Evolutionary conservation across 2,329 filamentous ascomycete genomes (phyloP), one percentile per base, ranked within the genome.

Genomic region (Claviceps africana): DNA sequence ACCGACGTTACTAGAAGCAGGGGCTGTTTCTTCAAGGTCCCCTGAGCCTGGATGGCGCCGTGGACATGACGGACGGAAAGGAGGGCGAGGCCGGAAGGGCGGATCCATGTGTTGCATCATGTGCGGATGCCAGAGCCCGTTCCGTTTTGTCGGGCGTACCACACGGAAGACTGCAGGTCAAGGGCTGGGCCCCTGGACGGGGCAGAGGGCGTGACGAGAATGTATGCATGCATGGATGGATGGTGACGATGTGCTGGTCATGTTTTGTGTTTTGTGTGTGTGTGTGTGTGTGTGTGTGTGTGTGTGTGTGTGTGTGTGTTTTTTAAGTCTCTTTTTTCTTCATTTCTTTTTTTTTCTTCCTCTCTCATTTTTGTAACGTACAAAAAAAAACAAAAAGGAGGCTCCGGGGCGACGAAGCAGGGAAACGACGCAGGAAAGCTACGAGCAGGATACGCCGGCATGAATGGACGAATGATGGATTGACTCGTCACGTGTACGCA

Each of bases 1-100:
- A 58, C 54, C 55, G 58, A 44, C 58, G 58, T 45, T 56, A 58
- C 56, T 59, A 51, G 30, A 47, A 37, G 4, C 17, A n/a, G 35
- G 25, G 25, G 3, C 35, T 5, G 17, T n/a, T 37, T 37, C 25
- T 25, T 25, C 25, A 25, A 25, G 5, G 25, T 25, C 5, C 5
- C 5, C 25, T 25, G 25, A 25, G 25, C 25, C 25, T n/a, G 35
- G 35, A 37, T 5, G 35, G n/a, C 17, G 13, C 7, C n/a, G 15
- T 15, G 35, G 17, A 37, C 17, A n/a, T 6, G 35, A n/a, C 7
- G 15, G 17, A 7, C 7, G 17, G 4, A 37, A n/a, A 37, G n/a
- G 33, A n/a, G 15, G 15, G 35, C 5, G 17, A 2, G 10, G 2
- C 2, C 5, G 33, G 33, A 15, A n/a, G 17, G 35, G 7, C 7